Evolutionary conservation across 1,139 yeast species (phyloP).

Genomic region (Yamadazyma taylorii): DNA sequence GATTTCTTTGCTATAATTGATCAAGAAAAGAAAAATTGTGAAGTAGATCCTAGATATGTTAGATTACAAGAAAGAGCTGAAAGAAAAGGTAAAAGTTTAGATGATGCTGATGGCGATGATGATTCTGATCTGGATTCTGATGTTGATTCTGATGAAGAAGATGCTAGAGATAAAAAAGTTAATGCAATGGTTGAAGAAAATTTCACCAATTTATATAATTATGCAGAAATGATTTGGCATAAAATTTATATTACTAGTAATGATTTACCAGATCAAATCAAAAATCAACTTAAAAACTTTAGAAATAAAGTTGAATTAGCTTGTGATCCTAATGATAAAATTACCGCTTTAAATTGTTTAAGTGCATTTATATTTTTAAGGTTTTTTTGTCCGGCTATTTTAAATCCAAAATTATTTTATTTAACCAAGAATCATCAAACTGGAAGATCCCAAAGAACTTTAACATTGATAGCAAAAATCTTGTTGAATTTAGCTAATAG

Average conservation of each 20-base stretch:
- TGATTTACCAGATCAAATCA: slow-evolving; percentile 73
- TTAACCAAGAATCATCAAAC: slow-evolving; percentile 70
- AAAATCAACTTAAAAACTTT: slow-evolving; percentile 56
- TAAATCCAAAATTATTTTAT: slow-evolving; percentile 83
- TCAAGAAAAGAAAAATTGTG: slow-evolving; percentile 56
- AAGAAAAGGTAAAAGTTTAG: slow-evolving; percentile 25
- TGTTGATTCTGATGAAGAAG: slow-evolving; percentile 34
- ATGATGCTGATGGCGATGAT: slow-evolving; percentile 22
- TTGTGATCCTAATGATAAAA: slow-evolving; percentile 57
- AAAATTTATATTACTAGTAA: slow-evolving; percentile 66
- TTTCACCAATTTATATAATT: slow-evolving; percentile 50
- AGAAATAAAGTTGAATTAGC: slow-evolving; percentile 61
- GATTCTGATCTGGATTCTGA: slow-evolving; percentile 27
- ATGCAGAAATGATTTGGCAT: slow-evolving; percentile 71
- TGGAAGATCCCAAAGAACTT: slow-evolving; percentile 69
- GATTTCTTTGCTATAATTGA: slow-evolving; percentile 60
- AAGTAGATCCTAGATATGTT: slow-evolving; percentile 68
- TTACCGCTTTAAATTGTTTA: slow-evolving; percentile 64
- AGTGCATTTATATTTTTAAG: slow-evolving; percentile 83
- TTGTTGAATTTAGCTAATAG: slow-evolving; percentile 79
- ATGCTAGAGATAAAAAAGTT: slow-evolving; percentile 25
- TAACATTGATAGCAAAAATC: slow-evolving; percentile 81
- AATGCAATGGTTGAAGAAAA: slow-evolving; percentile 47
- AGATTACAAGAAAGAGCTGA: slow-evolving; percentile 41
- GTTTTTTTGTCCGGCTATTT: slow-evolving; percentile 86